Base-by-base conservation (phyloP, 1,284 basidiomycete genomes). In the Cystobasidium slooffiae region DNA sequence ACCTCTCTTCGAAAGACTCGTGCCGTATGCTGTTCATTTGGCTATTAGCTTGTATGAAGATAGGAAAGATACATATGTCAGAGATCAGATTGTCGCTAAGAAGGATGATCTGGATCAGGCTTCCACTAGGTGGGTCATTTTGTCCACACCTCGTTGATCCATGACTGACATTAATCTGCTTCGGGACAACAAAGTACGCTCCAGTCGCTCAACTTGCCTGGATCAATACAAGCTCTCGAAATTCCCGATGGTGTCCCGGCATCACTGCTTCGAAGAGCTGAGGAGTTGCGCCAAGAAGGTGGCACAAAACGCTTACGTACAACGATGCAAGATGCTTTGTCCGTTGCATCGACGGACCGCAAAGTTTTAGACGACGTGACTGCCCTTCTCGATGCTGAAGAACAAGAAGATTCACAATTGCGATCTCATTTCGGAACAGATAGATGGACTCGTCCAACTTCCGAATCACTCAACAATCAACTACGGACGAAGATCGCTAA, bases 41-140 rank as follows among this genome's bases (percentile, higher is more conserved):
- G 95, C 94, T 3, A 88, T 97, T 76, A 93, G 93, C 78, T 89
- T 98, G 14, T 98, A 97, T 83, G 88, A 91, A 64, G 90, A 97
- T 78, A 85, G 92, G 46, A 93, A 91, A 80, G 86, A 88, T 65
- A 88, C 88, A 46, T 86, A 92, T 61, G 82, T 97, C 24, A 84
- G 89, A 61, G 88, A 91, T 43, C 87, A 88, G 74, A 85, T 98
- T 6, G 83, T 86, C 14, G 86, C 87, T 43, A 85, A 85, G 61
- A 86, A 89, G 9, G 87, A 88, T 75, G 87, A 89, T 53, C 83
- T 94, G 4, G 90, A 94, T 79, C 86, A 88, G 47, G 81, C 86
- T 41, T 85, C 86, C 5, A 86, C 89, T 55, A 86, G 85, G 91
- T 92, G 78, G 76, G 88, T 84, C 20, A 5, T 31, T 31, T 31